These are phyloP conservation scores for Apiosordaria backusii DNA, from an alignment of 495 filamentous ascomycete species.

Conservation along the genomic window DNA sequence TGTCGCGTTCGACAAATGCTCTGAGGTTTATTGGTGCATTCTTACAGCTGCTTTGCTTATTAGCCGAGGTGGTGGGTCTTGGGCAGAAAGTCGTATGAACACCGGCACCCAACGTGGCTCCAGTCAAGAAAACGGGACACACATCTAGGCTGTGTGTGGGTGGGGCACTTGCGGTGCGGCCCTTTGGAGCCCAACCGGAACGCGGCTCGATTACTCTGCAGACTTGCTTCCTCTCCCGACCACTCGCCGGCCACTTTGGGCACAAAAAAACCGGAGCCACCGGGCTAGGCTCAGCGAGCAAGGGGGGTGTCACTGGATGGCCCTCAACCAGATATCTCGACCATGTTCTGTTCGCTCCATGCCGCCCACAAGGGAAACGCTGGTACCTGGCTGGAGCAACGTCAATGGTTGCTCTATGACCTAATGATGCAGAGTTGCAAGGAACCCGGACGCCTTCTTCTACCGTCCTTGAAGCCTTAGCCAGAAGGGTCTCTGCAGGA, in stretches of 20 bases:
- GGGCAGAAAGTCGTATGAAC: conserved; percentile 30
- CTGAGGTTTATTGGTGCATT: conserved; percentile 26
- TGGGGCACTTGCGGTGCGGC: conserved; percentile 25
- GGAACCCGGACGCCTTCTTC: conserved; percentile 16
- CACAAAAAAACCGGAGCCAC: conserved; percentile 25
- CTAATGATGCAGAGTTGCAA: conserved; percentile 17
- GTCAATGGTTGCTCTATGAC: conserved; percentile 14
- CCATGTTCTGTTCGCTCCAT: conserved; percentile 7
- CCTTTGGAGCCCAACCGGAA: conserved; percentile 33
- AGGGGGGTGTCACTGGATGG: conserved; percentile 16
- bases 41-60: conserved; percentile 13
- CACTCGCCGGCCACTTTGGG: conserved; percentile 19
- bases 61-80: conserved; percentile 33
- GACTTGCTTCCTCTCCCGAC: conserved; percentile 8
- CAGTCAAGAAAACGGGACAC: conserved; percentile 23
- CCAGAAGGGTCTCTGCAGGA: conserved; percentile 18
- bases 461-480: conserved; percentile 10
- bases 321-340: conserved; percentile 6
- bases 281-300: conserved; percentile 14
- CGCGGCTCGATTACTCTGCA: conserved; percentile 16
- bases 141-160: conserved; percentile 14
- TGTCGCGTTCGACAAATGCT: not conserved
- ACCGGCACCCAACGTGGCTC: conserved; percentile 33
- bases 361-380: not conserved
- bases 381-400: conserved; percentile 15